phyloP scores from a whole-genome alignment of 2,329 filamentous ascomycete species.

The Alternaria novae-zelandiae region DNA sequence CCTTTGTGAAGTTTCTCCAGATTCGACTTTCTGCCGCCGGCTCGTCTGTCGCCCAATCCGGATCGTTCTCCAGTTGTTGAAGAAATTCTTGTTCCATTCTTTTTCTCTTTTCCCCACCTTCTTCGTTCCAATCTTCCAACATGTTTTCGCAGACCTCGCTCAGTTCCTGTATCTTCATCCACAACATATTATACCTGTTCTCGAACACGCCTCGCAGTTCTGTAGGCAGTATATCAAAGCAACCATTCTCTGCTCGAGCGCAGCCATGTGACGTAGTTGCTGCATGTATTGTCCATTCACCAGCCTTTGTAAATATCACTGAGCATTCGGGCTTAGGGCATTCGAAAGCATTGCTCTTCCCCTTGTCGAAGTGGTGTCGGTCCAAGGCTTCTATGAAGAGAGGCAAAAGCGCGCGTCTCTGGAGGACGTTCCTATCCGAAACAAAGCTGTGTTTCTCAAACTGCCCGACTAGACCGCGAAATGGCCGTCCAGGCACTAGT shows the following conservation, averaged over 20 bases:
- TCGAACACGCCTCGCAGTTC: neutral
- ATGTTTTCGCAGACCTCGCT: neutral
- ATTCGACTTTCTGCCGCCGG: neutral
- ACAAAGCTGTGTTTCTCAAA: neutral
- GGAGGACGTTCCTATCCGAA: neutral
- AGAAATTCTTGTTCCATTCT: neutral
- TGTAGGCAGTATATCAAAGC: neutral
- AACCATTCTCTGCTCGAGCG: neutral
- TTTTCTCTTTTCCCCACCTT: neutral
- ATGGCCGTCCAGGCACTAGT: neutral
- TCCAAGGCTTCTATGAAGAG: slow-evolving; percentile 24
- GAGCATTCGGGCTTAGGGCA: slow-evolving; percentile 16
- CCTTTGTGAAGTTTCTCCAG: neutral
- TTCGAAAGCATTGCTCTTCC: slow-evolving; percentile 6
- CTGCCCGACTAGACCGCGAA: neutral
- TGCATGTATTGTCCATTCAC: slow-evolving; percentile 25
- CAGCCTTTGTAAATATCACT: slow-evolving; percentile 15
- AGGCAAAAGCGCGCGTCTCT: slow-evolving; percentile 9
- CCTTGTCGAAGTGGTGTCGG: slow-evolving; percentile 17
- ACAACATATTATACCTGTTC: neutral
- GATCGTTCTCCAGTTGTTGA: neutral
- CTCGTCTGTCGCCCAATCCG: neutral
- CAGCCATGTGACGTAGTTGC: slow-evolving; percentile 5
- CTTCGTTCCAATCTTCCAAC: neutral
- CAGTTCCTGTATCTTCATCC: neutral